These are phyloP conservation scores for Talaromyces sp. DNA, from an alignment of 2,329 filamentous ascomycete species.

Conservation along the genomic window DNA sequence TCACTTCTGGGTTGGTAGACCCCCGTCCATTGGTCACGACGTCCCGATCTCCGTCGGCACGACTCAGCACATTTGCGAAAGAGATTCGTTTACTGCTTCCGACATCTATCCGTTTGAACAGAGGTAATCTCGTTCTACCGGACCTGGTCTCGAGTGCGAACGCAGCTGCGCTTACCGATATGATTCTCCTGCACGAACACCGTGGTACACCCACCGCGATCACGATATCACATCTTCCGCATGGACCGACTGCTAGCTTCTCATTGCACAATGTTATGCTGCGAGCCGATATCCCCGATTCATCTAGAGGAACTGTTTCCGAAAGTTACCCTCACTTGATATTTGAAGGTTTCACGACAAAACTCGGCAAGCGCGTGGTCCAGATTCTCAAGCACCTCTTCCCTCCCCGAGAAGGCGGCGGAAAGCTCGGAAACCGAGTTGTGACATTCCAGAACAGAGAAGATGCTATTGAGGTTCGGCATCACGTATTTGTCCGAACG, in stretches of 20 bases:
- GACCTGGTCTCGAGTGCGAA: slow-evolving; percentile 82
- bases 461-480: slow-evolving; percentile 81
- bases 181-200: slow-evolving; percentile 88
- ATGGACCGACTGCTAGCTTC: slow-evolving; percentile 84
- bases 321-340: slow-evolving; percentile 94
- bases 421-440: slow-evolving; percentile 81
- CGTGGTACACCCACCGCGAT: slow-evolving; percentile 87
- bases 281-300: slow-evolving; percentile 87
- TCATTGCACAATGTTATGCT: slow-evolving; percentile 90
- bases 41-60: slow-evolving; percentile 78
- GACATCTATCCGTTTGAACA: slow-evolving; percentile 82
- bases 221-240: slow-evolving; percentile 81
- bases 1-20: slow-evolving; percentile 87
- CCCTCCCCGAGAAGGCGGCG: slow-evolving; percentile 77
- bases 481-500: slow-evolving; percentile 92
- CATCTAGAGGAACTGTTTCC: slow-evolving; percentile 79
- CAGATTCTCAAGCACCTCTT: slow-evolving; percentile 94
- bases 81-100: slow-evolving; percentile 82
- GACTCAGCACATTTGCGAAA: slow-evolving; percentile 87
- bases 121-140: slow-evolving; percentile 83
- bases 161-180: slow-evolving; percentile 75
- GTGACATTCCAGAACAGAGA: slow-evolving; percentile 95
- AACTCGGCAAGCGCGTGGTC: slow-evolving; percentile 75
- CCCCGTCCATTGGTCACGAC: slow-evolving; percentile 88
- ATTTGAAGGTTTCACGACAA: slow-evolving; percentile 87